A percentile compares a stretch with the other conserved stretches of the same genome.
Conservation (phyloP, 768 basidiomycete species). For the Trametes gibbosa region DNA sequence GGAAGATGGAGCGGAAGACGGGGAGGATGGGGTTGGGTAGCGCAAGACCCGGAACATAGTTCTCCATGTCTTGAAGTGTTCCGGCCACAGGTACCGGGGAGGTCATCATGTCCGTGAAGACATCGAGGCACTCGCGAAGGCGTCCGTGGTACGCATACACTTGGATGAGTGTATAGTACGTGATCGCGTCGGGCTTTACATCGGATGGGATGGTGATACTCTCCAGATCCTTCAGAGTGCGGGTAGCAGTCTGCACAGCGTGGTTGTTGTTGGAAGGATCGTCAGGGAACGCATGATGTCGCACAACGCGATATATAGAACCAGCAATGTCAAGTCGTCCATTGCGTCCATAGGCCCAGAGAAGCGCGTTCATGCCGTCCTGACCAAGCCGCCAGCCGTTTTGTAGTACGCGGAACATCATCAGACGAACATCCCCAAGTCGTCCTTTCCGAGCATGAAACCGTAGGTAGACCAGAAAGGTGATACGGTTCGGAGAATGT, state of each 20-base stretch:
- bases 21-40: conserved; percentile 41
- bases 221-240: conserved; percentile 41
- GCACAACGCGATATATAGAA: conserved; percentile 62
- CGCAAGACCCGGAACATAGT: conserved; percentile 32
- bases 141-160: conserved; percentile 69
- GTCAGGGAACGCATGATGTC: conserved; percentile 47
- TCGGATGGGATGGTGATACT: conserved; percentile 41
- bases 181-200: conserved; percentile 58
- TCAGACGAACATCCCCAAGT: conserved; percentile 53
- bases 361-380: conserved; percentile 65
- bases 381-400: conserved; percentile 52
- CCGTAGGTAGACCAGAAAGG: conserved; percentile 57
- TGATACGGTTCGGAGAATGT: conserved; percentile 56
- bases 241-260: conserved; percentile 29
- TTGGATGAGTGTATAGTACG: conserved; percentile 71
- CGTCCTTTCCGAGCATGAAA: conserved; percentile 50
- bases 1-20: conserved; percentile 70
- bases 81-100: conserved; percentile 32
- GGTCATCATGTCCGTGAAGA: conserved; percentile 68
- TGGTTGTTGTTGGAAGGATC: conserved; percentile 26
- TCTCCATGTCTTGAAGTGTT: conserved; percentile 25
- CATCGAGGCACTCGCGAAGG: conserved; percentile 49
- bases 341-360: conserved; percentile 65
- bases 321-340: conserved; percentile 52
- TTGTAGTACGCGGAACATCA: conserved; percentile 50